Evolutionary conservation across 371 early-diverging fungal species (phyloP).

Genomic region (Batrachochytrium dendrobatidis): DNA sequence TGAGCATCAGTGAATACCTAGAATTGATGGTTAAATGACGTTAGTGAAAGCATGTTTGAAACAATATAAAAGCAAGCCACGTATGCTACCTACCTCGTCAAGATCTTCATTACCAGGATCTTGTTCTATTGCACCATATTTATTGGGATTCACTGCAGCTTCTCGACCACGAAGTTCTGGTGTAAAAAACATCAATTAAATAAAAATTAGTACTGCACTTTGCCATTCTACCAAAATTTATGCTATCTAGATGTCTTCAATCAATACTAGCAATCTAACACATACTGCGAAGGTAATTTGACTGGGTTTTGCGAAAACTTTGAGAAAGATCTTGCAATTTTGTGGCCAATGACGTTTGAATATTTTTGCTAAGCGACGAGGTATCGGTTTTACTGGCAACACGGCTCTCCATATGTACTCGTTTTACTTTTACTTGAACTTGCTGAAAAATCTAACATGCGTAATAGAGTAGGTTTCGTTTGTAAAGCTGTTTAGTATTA

Average conservation of each 20-base stretch:
- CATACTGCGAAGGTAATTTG: conserved; percentile 78
- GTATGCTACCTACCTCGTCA: conserved; percentile 26
- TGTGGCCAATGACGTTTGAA: conserved; percentile 80
- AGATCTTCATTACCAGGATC: conserved; percentile 29
- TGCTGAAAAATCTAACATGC: conserved; percentile 75
- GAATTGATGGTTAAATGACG: background rate
- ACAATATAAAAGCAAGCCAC: background rate
- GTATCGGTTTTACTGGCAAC: conserved; percentile 50
- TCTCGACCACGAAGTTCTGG: conserved; percentile 40
- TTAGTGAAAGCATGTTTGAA: background rate
- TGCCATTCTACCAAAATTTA: background rate
- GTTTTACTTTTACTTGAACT: conserved; percentile 72
- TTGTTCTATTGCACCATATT: background rate
- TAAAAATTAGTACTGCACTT: too few relatives aligned
- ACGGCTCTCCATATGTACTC: conserved; percentile 47
- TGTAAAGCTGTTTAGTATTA: too few relatives aligned
- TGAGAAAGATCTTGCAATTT: conserved; percentile 81
- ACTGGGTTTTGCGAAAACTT: conserved; percentile 76
- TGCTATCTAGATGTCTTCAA: background rate
- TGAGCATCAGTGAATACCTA: conserved; percentile 84
- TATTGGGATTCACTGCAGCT: conserved; percentile 20
- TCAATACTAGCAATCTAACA: background rate
- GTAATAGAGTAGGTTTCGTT: background rate
- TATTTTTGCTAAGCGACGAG: conserved; percentile 66
- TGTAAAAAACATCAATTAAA: background rate